These are phyloP conservation scores for Omphalotus guepiniiformis DNA, from an alignment of 768 basidiomycete genomes.

Conservation along the genomic window DNA sequence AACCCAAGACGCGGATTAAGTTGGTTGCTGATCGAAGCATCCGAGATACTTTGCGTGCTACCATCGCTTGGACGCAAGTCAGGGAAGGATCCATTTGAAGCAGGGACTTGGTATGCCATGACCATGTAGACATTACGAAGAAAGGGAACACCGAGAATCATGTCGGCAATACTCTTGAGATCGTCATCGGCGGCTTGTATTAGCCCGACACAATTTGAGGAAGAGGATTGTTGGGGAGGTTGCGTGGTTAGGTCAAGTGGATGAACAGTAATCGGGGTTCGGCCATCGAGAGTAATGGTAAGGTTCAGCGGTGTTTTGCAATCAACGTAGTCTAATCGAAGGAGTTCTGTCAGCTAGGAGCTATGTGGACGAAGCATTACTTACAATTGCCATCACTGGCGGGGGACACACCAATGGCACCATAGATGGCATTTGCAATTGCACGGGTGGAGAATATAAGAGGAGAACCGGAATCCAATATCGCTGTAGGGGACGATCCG, in stretches of 20 bases:
- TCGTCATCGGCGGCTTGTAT: slow-evolving; percentile 54
- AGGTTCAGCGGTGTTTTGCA: slow-evolving; percentile 71
- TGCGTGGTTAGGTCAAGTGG: slow-evolving; percentile 68
- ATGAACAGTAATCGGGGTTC: slow-evolving; percentile 56
- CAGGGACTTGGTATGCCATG: slow-evolving; percentile 57
- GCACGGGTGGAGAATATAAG: slow-evolving; percentile 54
- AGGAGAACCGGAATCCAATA: slow-evolving; percentile 73
- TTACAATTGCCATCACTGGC: slow-evolving; percentile 59
- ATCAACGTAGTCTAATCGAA: slow-evolving; percentile 61
- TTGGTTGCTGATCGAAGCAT: slow-evolving; percentile 10
- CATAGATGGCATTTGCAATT: slow-evolving; percentile 75
- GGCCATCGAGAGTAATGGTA: slow-evolving; percentile 59
- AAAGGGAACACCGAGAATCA: slow-evolving; percentile 78
- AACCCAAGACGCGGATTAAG: slow-evolving; percentile 54
- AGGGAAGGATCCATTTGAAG: slow-evolving; percentile 42
- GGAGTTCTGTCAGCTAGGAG: slow-evolving; percentile 6
- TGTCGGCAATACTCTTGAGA: slow-evolving; percentile 52
- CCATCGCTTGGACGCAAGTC: slow-evolving; percentile 12
- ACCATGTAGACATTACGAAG: slow-evolving; percentile 75
- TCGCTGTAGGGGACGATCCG: slow-evolving; percentile 49
- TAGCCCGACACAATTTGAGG: slow-evolving; percentile 54
- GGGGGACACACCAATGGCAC: slow-evolving; percentile 61
- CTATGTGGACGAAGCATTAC: slow-evolving; percentile 19
- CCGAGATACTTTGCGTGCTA: slow-evolving; percentile 9
- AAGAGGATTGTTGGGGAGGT: slow-evolving; percentile 36